Evolutionary conservation across 345 rosid genomes (phyloP).

Genomic region (Anastatica hierochuntica): DNA sequence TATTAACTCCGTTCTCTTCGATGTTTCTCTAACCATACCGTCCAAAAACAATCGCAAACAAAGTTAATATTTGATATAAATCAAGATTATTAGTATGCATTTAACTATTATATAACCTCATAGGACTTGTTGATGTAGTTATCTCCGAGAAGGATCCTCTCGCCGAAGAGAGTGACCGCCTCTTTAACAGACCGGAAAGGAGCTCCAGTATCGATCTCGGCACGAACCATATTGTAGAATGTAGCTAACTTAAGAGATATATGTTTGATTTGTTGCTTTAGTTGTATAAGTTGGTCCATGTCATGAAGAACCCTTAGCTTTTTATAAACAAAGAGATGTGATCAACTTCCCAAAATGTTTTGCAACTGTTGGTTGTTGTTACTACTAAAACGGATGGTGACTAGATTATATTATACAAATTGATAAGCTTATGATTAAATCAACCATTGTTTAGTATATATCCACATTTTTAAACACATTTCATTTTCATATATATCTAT

Average conservation of each 20-base stretch:
- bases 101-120: conserved; percentile 25
- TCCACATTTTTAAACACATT: no score
- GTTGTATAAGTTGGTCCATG: conserved; percentile 18
- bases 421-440: not conserved
- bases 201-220: conserved; percentile 59
- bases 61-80: not conserved
- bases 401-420: conserved; percentile 6
- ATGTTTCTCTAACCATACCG: not conserved
- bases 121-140: conserved; percentile 39
- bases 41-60: not conserved
- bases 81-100: not conserved
- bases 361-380: conserved; percentile 15
- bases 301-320: conserved; percentile 2
- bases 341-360: not conserved
- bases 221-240: conserved; percentile 35
- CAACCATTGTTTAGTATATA: no score
- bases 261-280: no score
- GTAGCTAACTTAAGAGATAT: no score
- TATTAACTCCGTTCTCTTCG: conserved; percentile 15
- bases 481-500: no score
- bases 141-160: conserved; percentile 54
- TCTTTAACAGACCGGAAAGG: conserved; percentile 77
- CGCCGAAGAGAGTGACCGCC: conserved; percentile 61
- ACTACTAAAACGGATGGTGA: conserved; percentile 22
- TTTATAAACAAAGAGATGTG: conserved; percentile 13